Conservation (phyloP, 1,284 basidiomycete species). For the Pseudozyma tsukubaensis region DNA sequence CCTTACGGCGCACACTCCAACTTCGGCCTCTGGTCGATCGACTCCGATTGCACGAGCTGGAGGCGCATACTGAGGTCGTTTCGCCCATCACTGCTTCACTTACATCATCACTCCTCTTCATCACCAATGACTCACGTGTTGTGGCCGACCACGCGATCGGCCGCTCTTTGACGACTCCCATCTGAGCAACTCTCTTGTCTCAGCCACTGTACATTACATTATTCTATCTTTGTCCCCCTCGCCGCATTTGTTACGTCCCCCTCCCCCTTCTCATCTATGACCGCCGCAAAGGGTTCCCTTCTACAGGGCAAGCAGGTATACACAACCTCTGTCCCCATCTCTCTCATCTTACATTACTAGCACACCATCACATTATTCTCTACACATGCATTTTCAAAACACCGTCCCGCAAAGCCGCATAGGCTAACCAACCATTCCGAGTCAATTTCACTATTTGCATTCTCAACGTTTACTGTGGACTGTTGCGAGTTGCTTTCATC, state of each 20-base stretch:
- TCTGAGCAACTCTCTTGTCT: constrained; percentile 1
- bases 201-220: constrained; percentile 33
- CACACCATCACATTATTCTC: constrained; percentile 13
- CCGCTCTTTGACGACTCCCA: constrained; percentile 1
- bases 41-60: constrained; percentile 46
- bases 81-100: neutral
- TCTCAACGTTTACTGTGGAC: neutral
- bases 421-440: neutral
- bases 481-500: neutral
- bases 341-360: constrained; percentile 13
- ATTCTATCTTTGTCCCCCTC: neutral
- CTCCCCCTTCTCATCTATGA: neutral
- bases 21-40: constrained; percentile 46
- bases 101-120: neutral
- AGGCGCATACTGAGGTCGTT: constrained; percentile 26
- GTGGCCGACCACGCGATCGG: neutral
- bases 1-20: constrained; percentile 29
- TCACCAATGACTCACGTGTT: neutral
- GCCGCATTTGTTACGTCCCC: neutral
- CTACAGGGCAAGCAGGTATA: neutral
- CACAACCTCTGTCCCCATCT: neutral
- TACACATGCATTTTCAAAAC: constrained; percentile 23
- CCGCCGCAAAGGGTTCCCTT: constrained; percentile 15
- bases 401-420: constrained; percentile 26
- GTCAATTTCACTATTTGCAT: constrained; percentile 9